Evolutionary conservation across 805 yeast species (phyloP), one percentile per base, ranked within the genome.

Genomic region (Torulaspora maleeae): DNA sequence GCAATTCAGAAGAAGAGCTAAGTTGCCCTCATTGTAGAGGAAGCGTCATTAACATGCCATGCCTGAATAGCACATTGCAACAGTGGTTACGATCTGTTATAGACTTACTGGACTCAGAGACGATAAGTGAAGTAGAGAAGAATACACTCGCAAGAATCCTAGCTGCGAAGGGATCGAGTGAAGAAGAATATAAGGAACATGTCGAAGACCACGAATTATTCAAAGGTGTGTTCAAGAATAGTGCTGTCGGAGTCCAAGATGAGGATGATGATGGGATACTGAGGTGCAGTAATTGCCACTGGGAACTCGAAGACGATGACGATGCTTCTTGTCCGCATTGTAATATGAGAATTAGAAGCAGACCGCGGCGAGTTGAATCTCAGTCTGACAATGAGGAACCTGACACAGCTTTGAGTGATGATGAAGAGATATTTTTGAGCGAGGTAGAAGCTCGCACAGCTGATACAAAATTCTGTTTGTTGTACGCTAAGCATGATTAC

Each of bases 221-320:
- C 62, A 74, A 73, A 2, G 73, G 72, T 27, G 58, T 74, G 2
- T 82, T 83, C 60, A 65, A 70, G n/a, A 60, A 64, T 40, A 58
- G 72, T 13, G 76, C 79, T 2, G 62, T 71, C 12, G 80, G 83
- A 0, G 61, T 79, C 2, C 68, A 81, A 1, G 89, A 82, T 55
- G 54, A 51, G 43, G 69, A 68, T 24, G 77, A 78, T 24, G 91
- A 85, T 55, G 89, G 89, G 2, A 86, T 84, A 8, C 78, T 84
- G 0, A 65, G 91, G 44, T 85, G 93, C 57, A 77, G 84, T 6
- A 75, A 78, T 45, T 85, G 93, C 60, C 88, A 81, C 56, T 85
- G 91, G 91, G 91, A 85, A 55, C 79, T 83, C 6, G 61, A 56
- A 33, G 61, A 55, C 27, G 61, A 52, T 1, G 78, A 77, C 49